Conservation (phyloP, 2,329 filamentous ascomycete genomes). For the Hypoxylon sp. region DNA sequence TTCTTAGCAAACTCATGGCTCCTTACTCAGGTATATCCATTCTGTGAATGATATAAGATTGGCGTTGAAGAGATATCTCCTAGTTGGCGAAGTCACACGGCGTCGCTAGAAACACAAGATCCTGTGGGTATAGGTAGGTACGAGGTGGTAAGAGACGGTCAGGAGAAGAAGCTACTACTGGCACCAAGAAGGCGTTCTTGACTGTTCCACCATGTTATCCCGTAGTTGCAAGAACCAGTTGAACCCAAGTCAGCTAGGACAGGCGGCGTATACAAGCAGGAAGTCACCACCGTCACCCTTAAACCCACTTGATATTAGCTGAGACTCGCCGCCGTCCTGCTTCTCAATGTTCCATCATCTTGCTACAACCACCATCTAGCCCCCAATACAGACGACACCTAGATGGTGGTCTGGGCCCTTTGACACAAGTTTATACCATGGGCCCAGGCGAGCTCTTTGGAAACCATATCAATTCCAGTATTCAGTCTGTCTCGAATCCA, state of each 20-base stretch:
- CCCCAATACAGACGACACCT: slow-evolving; percentile 21
- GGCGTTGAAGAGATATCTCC: neutral
- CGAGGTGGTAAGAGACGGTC: neutral
- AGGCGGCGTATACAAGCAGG: neutral
- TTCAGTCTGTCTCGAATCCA: slow-evolving; percentile 8
- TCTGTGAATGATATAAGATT: neutral
- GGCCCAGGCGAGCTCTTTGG: slow-evolving; percentile 22
- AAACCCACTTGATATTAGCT: neutral
- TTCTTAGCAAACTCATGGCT: neutral
- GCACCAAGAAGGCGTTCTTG: neutral
- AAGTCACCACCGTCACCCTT: neutral
- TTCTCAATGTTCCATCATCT: neutral
- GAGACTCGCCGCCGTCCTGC: neutral
- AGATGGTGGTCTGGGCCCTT: slow-evolving; percentile 38
- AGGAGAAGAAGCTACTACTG: neutral
- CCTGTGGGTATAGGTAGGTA: slow-evolving; percentile 1
- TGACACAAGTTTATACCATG: slow-evolving; percentile 7
- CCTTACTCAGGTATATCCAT: neutral
- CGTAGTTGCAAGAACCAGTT: too few relatives aligned
- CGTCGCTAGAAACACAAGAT: neutral
- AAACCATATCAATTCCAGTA: slow-evolving; percentile 27
- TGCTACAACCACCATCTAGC: slow-evolving; percentile 26
- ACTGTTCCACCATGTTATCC: neutral
- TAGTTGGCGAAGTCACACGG: neutral
- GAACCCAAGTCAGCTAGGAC: neutral